These are phyloP conservation scores for Melastoma malabathricum DNA, from an alignment of 345 rosid species.

Conservation along the genomic window DNA sequence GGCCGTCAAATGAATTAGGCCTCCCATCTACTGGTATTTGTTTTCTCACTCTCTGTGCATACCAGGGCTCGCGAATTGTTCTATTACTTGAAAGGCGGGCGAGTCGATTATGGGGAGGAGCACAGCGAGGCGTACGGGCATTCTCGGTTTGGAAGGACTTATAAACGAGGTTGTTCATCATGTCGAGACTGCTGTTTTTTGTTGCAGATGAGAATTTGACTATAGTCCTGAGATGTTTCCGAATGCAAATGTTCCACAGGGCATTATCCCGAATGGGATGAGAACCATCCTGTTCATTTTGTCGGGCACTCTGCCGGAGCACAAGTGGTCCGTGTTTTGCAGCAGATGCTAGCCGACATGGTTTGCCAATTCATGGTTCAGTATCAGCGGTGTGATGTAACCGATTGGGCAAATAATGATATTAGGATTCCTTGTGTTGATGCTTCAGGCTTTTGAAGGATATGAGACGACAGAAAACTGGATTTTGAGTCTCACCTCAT, in stretches of 20 bases:
- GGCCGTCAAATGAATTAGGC: no score
- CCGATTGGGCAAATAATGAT: no score
- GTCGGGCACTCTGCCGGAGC: slow-evolving; percentile 99
- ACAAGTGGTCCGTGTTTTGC: slow-evolving; percentile 94
- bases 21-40: no score
- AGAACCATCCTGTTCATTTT: slow-evolving; percentile 88
- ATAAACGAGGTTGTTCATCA: slow-evolving; percentile 82
- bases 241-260: no score
- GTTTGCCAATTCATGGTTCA: slow-evolving; percentile 10
- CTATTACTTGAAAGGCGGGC: slow-evolving; percentile 98
- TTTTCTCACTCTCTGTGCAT: no score
- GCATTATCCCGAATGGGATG: slow-evolving; percentile 85
- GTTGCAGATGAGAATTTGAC: no score
- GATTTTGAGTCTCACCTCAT: slow-evolving; percentile 84
- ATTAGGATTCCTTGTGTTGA: no score
- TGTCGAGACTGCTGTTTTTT: no score
- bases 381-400: no score
- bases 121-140: slow-evolving; percentile 92
- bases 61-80: no score
- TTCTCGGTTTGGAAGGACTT: slow-evolving; percentile 66
- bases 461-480: slow-evolving; percentile 78
- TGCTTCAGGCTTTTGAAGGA: slow-evolving; percentile 53
- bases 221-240: no score
- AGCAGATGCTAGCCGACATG: slow-evolving; percentile 97
- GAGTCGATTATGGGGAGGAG: slow-evolving; percentile 88